Evolutionary conservation across 2,329 filamentous ascomycete species (phyloP).

Genomic region (Helminthosporium solani): DNA sequence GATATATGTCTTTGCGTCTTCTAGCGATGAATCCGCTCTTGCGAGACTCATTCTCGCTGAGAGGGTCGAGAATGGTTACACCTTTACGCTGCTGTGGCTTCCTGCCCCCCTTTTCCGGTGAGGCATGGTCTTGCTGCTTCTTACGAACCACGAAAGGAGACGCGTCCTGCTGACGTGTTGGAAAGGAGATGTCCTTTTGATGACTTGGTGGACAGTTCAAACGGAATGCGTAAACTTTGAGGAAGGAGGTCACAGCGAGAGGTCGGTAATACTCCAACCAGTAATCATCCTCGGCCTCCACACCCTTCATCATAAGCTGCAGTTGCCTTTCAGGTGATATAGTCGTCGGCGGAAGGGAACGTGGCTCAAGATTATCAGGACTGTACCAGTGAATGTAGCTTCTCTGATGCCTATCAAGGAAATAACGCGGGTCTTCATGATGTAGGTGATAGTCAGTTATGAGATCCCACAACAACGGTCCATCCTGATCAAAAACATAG

Average conservation of each 20-base stretch:
- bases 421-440: constrained; percentile 76
- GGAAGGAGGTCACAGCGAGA: constrained; percentile 79
- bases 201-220: constrained; percentile 79
- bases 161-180: constrained; percentile 75
- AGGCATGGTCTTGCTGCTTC: constrained; percentile 55
- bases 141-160: constrained; percentile 82
- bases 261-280: constrained; percentile 98
- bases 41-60: constrained; percentile 39
- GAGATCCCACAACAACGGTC: constrained; percentile 97
- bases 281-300: constrained; percentile 81
- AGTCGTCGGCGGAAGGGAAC: constrained; percentile 56
- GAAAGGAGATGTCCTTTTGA: constrained; percentile 70
- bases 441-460: constrained; percentile 95
- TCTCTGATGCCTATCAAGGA: constrained; percentile 61
- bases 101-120: constrained; percentile 62
- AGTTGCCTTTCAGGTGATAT: constrained; percentile 41
- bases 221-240: constrained; percentile 88
- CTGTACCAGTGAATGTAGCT: constrained; percentile 92
- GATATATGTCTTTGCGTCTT: constrained; percentile 22
- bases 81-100: constrained; percentile 63
- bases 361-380: constrained; percentile 66
- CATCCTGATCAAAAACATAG: constrained; percentile 81
- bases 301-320: constrained; percentile 25
- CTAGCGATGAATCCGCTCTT: constrained; percentile 19
- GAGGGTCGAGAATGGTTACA: constrained; percentile 67